A percentile compares a stretch with the other conserved stretches of the same genome.
Evolutionary conservation across 1,284 basidiomycete species (phyloP).

Genomic region (Malassezia globosa): DNA sequence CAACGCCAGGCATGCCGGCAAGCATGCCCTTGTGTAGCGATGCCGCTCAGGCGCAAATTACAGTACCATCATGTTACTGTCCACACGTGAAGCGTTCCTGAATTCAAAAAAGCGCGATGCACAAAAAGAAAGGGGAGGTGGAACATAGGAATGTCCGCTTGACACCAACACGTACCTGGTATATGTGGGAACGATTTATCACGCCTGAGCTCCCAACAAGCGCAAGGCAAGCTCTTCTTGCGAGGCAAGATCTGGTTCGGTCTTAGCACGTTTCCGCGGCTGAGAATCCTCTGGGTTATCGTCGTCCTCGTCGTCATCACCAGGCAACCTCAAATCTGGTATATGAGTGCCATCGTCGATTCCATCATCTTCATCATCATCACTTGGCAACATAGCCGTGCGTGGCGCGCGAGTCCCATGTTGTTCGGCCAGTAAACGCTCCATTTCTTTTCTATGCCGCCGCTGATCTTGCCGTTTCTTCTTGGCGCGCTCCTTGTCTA

Average conservation of each 20-base stretch:
- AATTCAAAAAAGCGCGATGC: no score
- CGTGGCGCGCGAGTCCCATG: conserved; percentile 14
- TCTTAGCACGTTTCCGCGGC: conserved; percentile 5
- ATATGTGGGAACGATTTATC: no score
- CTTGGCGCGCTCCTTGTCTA: conserved; percentile 39
- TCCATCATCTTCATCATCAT: conserved; percentile 15
- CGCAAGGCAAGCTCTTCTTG: conserved; percentile 22
- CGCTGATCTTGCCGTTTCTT: conserved; percentile 49
- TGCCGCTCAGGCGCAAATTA: conserved; percentile 39
- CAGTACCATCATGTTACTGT: conserved; percentile 30
- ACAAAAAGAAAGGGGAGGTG: no score
- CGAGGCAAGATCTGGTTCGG: conserved; percentile 1
- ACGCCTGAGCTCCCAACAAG: conserved; percentile 19
- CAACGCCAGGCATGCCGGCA: conserved; percentile 33
- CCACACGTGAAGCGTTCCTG: no score
- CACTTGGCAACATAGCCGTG: conserved; percentile 30
- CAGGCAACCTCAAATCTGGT: conserved; percentile 49
- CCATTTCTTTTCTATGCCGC: conserved; percentile 72
- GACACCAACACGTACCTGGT: conserved; percentile 13
- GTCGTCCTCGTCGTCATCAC: conserved; percentile 42
- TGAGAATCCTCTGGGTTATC: conserved; percentile 9
- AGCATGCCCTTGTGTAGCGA: conserved; percentile 30
- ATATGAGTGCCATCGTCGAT: conserved; percentile 24
- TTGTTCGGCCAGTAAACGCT: conserved; percentile 52
- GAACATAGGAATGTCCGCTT: no score